A percentile compares a stretch with the other conserved stretches of the same genome.
Evolutionary conservation across 495 filamentous ascomycete genomes (phyloP).

Genomic region (Podospora pseudocomata): DNA sequence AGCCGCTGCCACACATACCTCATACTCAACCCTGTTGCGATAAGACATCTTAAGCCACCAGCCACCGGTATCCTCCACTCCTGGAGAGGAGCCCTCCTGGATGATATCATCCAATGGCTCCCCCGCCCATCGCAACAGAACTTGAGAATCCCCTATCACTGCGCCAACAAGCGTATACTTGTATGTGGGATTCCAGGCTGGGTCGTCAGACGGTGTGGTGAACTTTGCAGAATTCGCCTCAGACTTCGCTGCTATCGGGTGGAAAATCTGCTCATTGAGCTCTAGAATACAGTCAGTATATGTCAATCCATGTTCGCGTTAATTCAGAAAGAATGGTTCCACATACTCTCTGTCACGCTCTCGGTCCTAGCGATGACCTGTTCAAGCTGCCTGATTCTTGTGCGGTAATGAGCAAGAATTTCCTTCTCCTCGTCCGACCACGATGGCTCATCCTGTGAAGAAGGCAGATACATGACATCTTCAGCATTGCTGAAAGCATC

Average conservation of each 20-base stretch:
- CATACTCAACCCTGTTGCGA: neutral
- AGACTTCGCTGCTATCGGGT: neutral
- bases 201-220: slow-evolving; percentile 13
- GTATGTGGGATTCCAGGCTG: slow-evolving; percentile 37
- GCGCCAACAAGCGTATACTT: slow-evolving; percentile 43
- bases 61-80: slow-evolving; percentile 2
- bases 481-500: neutral
- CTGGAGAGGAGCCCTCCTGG: slow-evolving; percentile 2
- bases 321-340: slow-evolving; percentile 10
- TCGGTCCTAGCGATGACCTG: slow-evolving; percentile 16
- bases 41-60: neutral
- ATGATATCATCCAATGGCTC: slow-evolving; percentile 23
- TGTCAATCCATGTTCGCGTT: neutral
- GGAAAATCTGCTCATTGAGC: neutral
- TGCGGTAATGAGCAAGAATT: slow-evolving; percentile 20
- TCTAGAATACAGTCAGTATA: neutral
- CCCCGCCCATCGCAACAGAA: slow-evolving; percentile 33
- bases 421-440: slow-evolving; percentile 36
- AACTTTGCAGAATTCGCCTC: neutral
- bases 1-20: neutral
- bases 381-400: slow-evolving; percentile 13
- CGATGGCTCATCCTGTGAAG: slow-evolving; percentile 35
- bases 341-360: slow-evolving; percentile 23
- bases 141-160: slow-evolving; percentile 30
- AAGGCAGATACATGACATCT: neutral